Percentiles rank a stretch among this genome's conserved stretches.
Evolutionary conservation across 257 asterid genomes (phyloP).

Genomic region (Orobanche coerulescens): DNA sequence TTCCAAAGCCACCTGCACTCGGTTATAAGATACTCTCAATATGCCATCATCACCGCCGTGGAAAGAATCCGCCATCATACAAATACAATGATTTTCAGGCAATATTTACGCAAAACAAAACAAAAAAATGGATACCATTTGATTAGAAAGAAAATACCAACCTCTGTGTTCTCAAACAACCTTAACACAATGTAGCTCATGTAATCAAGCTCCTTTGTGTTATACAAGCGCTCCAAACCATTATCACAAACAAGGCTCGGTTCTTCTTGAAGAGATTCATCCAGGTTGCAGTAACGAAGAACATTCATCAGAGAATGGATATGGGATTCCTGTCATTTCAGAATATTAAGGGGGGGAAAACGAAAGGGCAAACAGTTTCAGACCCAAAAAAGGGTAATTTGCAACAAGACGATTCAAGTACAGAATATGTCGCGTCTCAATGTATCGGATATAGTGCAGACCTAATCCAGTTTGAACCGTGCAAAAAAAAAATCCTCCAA

Average conservation of each 20-base stretch:
- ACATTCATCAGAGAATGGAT: slow-evolving; percentile 97
- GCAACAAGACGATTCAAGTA: slow-evolving; percentile 5
- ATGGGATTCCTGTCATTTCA: slow-evolving; percentile 77
- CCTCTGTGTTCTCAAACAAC: slow-evolving; percentile 94
- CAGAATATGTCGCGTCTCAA: background rate
- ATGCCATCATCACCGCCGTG: background rate
- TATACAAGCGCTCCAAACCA: slow-evolving; percentile 77
- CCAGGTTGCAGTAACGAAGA: slow-evolving; percentile 95
- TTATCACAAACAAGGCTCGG: slow-evolving; percentile 77
- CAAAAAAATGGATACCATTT: slow-evolving; percentile 6
- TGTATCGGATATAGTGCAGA: background rate
- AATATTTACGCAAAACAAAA: background rate
- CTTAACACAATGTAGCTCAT: slow-evolving; percentile 95
- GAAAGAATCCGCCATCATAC: background rate
- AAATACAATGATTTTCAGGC: background rate
- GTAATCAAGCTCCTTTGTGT: slow-evolving; percentile 94
- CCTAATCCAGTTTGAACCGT: background rate
- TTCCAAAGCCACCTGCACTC: slow-evolving; percentile 75
- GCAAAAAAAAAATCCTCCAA: background rate
- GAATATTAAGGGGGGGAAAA: slow-evolving; percentile 5
- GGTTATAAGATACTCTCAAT: slow-evolving; percentile 9
- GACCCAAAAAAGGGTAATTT: background rate
- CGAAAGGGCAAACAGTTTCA: slow-evolving; percentile 7
- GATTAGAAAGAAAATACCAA: slow-evolving; percentile 27
- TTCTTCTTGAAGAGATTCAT: slow-evolving; percentile 90